Percentiles rank a stretch among this genome's conserved stretches.
Evolutionary conservation across 1,139 yeast genomes (phyloP).

Genomic region (Diutina catenulata): DNA sequence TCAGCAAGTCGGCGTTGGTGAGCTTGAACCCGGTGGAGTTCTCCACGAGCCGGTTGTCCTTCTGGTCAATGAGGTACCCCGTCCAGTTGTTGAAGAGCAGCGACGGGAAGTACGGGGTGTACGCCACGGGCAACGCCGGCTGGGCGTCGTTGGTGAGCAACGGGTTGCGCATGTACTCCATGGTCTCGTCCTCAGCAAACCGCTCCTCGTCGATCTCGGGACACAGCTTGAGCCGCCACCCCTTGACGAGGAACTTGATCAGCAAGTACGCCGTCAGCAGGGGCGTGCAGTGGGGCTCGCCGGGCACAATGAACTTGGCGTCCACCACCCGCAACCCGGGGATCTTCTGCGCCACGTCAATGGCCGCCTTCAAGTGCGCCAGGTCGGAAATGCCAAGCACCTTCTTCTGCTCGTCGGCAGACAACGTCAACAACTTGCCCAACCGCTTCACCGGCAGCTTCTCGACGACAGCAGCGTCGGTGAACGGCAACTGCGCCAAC

Average conservation of each 20-base stretch:
- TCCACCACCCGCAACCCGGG: conserved; percentile 62
- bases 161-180: conserved; percentile 66
- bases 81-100: conserved; percentile 47
- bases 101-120: conserved; percentile 67
- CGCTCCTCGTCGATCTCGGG: conserved; percentile 34
- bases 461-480: conserved; percentile 34
- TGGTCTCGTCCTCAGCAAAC: conserved; percentile 34
- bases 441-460: conserved; percentile 40
- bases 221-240: conserved; percentile 52
- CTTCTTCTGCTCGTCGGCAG: conserved; percentile 41
- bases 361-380: conserved; percentile 32
- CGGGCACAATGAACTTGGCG: conserved; percentile 78
- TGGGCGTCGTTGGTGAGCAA: conserved; percentile 49
- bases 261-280: conserved; percentile 62
- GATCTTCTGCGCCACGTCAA: conserved; percentile 50
- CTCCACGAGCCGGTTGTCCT: conserved; percentile 70
- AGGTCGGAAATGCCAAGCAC: conserved; percentile 45
- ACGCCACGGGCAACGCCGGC: conserved; percentile 51
- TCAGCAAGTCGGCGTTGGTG: conserved; percentile 42
- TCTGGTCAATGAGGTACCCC: conserved; percentile 56
- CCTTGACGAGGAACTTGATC: conserved; percentile 63
- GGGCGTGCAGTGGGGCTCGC: conserved; percentile 72
- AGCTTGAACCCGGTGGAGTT: conserved; percentile 41
- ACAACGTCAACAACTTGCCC: conserved; percentile 54
- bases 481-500: conserved; percentile 72